Percentiles rank a stretch among this genome's conserved stretches.
Evolutionary conservation across 179 eudicot genomes (phyloP).

Genomic region (Silene noctiflora): DNA sequence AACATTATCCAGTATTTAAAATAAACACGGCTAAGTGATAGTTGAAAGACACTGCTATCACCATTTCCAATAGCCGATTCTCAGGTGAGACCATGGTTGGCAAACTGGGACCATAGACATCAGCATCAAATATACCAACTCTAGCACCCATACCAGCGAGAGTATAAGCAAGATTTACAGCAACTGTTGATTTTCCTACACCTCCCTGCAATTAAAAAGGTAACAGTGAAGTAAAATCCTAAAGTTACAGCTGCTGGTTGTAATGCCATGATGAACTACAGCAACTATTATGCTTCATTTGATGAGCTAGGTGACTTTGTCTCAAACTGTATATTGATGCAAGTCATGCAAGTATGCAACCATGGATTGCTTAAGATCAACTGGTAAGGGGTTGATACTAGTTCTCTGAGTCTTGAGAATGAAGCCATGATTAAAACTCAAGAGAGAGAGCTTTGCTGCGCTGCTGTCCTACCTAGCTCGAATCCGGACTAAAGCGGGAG

Average conservation of each 20-base stretch:
- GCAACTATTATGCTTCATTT: background rate
- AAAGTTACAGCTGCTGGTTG: background rate
- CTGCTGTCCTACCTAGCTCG: background rate
- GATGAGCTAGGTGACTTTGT: background rate
- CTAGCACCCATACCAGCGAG: slow-evolving; percentile 99
- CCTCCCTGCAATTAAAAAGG: slow-evolving; percentile 63
- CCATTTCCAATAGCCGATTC: slow-evolving; percentile 85
- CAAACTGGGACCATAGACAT: slow-evolving; percentile 97
- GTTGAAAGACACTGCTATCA: slow-evolving; percentile 30
- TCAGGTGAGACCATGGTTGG: slow-evolving; percentile 99
- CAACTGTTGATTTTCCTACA: slow-evolving; percentile 96
- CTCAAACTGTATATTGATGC: background rate
- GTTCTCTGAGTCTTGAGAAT: background rate
- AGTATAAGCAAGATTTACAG: slow-evolving; percentile 93
- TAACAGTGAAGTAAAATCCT: slow-evolving; percentile 7
- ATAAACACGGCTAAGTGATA: background rate
- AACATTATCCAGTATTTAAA: slow-evolving; percentile 17
- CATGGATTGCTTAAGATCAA: background rate
- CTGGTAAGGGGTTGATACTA: background rate
- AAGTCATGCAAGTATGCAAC: too few species aligned
- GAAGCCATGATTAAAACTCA: background rate
- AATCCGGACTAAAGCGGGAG: background rate
- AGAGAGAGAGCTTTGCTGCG: background rate
- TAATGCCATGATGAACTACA: background rate
- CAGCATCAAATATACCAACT: slow-evolving; percentile 98